Conservation (phyloP, 106 monocot genomes). For the Dioscorea dumetorum region DNA sequence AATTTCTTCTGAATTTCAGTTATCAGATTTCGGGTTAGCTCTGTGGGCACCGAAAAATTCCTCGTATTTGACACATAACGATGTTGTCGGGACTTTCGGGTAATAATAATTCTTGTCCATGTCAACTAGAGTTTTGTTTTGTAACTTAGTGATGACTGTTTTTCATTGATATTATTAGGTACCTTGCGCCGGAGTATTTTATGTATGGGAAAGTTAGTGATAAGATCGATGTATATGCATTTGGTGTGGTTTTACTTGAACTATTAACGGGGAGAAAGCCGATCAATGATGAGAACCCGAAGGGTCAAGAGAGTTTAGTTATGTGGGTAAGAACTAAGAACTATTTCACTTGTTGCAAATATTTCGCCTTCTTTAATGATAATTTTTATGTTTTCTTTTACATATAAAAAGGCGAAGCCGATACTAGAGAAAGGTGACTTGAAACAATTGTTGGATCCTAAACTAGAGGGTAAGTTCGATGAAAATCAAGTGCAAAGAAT, state of each 20-base stretch:
- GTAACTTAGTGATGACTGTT: not conserved
- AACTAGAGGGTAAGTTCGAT: constrained; percentile 38
- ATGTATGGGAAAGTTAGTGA: constrained; percentile 86
- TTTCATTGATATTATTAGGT: constrained; percentile 25
- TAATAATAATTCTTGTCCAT: constrained; percentile 2
- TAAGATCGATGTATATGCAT: constrained; percentile 87
- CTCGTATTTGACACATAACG: constrained; percentile 24
- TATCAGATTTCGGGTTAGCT: constrained; percentile 70
- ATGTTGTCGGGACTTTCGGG: constrained; percentile 76
- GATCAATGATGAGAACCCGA: constrained; percentile 46
- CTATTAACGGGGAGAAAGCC: constrained; percentile 78
- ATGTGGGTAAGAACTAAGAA: constrained; percentile 69
- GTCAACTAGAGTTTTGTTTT: too few relatives aligned
- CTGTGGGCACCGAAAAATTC: constrained; percentile 57
- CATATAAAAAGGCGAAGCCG: constrained; percentile 45
- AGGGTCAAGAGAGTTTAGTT: constrained; percentile 78
- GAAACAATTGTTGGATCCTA: constrained; percentile 50
- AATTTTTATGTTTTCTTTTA: not conserved
- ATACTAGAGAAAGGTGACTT: constrained; percentile 54
- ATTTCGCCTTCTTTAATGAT: not conserved
- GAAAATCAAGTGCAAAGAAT: constrained; percentile 54
- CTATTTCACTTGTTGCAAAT: not conserved
- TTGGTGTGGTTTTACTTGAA: constrained; percentile 90
- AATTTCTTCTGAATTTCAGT: constrained; percentile 14
- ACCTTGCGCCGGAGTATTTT: constrained; percentile 89